phyloP scores from a whole-genome alignment of 169 alveolate species.

The Plasmodium vinckei region DNA sequence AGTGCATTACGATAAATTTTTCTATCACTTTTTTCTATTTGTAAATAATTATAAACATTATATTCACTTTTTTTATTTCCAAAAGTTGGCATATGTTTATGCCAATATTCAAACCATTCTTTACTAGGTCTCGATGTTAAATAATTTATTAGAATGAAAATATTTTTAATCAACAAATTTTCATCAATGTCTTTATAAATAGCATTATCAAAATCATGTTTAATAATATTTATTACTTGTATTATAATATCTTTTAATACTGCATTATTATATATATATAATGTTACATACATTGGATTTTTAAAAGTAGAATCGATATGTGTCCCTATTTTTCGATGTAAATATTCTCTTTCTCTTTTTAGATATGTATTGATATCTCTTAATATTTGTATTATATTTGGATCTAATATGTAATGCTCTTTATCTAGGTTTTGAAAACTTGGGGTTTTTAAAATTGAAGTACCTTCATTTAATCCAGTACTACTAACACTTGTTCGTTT shows the following conservation, averaged over 20 bases:
- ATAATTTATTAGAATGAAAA: constrained; percentile 27
- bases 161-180: constrained; percentile 23
- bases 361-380: constrained; percentile 54
- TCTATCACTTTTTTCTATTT: constrained; percentile 42
- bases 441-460: background rate
- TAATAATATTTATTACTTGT: constrained; percentile 43
- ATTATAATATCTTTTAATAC: constrained; percentile 45
- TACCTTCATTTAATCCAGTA: background rate
- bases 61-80: constrained; percentile 36
- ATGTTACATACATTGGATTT: constrained; percentile 70
- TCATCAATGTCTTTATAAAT: constrained; percentile 62
- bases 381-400: constrained; percentile 36
- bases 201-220: constrained; percentile 46
- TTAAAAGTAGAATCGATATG: constrained; percentile 62
- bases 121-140: constrained; percentile 59
- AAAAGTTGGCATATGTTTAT: constrained; percentile 60
- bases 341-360: constrained; percentile 50
- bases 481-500: background rate
- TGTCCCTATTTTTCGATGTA: constrained; percentile 49
- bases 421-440: constrained; percentile 15
- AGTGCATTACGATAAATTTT: constrained; percentile 18
- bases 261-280: constrained; percentile 44
- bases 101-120: constrained; percentile 68
- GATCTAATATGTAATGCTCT: constrained; percentile 52
- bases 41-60: constrained; percentile 48